Evolutionary conservation across 2,329 filamentous ascomycete species (phyloP).

Genomic region (Calonectria henricotiae): DNA sequence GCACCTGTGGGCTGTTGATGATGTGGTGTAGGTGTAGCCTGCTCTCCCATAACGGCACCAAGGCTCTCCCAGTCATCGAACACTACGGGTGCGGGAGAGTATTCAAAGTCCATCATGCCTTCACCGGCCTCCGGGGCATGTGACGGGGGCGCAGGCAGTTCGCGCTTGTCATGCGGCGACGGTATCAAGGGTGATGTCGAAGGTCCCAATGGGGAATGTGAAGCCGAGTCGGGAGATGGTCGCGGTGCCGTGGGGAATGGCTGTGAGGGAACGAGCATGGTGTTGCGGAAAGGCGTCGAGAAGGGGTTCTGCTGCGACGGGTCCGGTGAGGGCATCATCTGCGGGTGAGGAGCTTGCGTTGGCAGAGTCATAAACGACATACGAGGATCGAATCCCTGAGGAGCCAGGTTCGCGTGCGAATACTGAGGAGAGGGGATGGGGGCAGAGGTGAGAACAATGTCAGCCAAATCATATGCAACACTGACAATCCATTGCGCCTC

Average conservation of each 20-base stretch:
- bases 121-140: constrained; percentile 50
- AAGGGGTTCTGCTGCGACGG: constrained; percentile 53
- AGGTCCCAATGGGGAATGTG: constrained; percentile 55
- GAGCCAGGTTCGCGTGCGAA: constrained; percentile 51
- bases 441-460: constrained; percentile 61
- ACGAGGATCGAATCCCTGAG: constrained; percentile 52
- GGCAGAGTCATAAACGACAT: constrained; percentile 56
- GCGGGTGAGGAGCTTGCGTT: constrained; percentile 55
- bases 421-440: constrained; percentile 55
- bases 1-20: constrained; percentile 49
- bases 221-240: constrained; percentile 56
- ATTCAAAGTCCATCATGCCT: constrained; percentile 64
- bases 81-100: constrained; percentile 58
- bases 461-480: constrained; percentile 73
- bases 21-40: constrained; percentile 46
- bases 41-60: constrained; percentile 55
- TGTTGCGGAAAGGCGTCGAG: constrained; percentile 54
- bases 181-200: constrained; percentile 56
- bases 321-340: constrained; percentile 53
- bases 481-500: constrained; percentile 73
- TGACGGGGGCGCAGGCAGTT: constrained; percentile 56
- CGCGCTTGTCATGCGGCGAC: constrained; percentile 57
- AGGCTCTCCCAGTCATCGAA: constrained; percentile 64
- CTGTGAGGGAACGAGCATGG: constrained; percentile 57
- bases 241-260: constrained; percentile 50